Base-by-base conservation (phyloP, 306 rosid species). In the Prunus mume region DNA sequence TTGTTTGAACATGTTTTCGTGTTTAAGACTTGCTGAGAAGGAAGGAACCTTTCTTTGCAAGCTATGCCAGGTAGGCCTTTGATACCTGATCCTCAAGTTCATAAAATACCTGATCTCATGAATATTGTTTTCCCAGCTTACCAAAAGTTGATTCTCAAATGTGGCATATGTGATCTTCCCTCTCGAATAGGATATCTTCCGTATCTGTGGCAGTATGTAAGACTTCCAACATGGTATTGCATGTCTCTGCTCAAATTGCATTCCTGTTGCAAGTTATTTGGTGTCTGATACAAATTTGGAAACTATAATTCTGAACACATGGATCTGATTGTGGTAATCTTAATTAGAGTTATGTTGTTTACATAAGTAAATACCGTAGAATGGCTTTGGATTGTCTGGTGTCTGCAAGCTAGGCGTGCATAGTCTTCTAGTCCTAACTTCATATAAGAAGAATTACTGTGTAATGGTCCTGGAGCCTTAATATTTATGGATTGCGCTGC, bases 281-380 rank as follows among this genome's bases (percentile, higher is more conserved):
- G 50, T 74, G 64, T 3, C 18, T 62, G 74, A 73, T 77, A 24
- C 27, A 41, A 27, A 68, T 68, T 70, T 66, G 57, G 76, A 83
- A 30, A 41, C 51, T 12, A 62, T 56, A 17, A 15, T 17, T 50
- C 32, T 49, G 70, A 30, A 56, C 6, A 18, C 47, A 41, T 75
- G 34, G 10, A 27, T 28, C 28, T 80, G 54, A 4, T 8, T n/a
- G 10, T 68, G 49, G 60, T 32, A 25, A 76, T 13, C 12, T 41
- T 73, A 41, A 66, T 25, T 62, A 60, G 70, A 76, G 18, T 58
- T 67, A 61, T 25, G 38, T 41, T 74, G 22, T 73, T 51, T 14
- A 20, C 9, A 45, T 34, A 49, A 52, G 43, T 22, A 34, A 68
- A 18, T 43, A 20, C 58, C 32, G 47, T 62, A 24, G 50, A 54